Conservation (phyloP, 495 filamentous ascomycete genomes). For the Astrothelium subdiscretum region DNA sequence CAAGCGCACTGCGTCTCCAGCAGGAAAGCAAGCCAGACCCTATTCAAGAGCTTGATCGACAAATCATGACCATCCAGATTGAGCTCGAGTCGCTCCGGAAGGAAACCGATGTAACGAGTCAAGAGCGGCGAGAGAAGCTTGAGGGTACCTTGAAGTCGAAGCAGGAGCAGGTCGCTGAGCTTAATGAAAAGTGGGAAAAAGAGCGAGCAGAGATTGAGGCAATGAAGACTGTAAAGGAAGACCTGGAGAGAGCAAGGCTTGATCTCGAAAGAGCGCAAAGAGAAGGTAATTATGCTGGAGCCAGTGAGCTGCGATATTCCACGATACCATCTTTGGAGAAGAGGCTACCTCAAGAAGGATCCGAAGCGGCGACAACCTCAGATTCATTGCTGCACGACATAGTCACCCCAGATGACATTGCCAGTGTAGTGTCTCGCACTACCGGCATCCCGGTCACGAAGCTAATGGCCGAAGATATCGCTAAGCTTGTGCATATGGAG, state of each 20-base stretch:
- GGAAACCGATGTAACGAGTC: slow-evolving; percentile 78
- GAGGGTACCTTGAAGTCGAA: slow-evolving; percentile 61
- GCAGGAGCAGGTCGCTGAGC: slow-evolving; percentile 51
- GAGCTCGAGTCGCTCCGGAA: slow-evolving; percentile 93
- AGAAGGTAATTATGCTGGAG: slow-evolving; percentile 80
- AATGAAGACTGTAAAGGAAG: slow-evolving; percentile 74
- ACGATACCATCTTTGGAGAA: slow-evolving; percentile 69
- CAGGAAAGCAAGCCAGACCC: slow-evolving; percentile 95
- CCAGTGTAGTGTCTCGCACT: slow-evolving; percentile 73
- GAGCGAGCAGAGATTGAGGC: slow-evolving; percentile 72
- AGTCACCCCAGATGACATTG: slow-evolving; percentile 89
- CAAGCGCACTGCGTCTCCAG: slow-evolving; percentile 77
- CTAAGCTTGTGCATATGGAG: slow-evolving; percentile 91
- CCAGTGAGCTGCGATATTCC: slow-evolving; percentile 78
- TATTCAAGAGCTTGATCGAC: slow-evolving; percentile 79
- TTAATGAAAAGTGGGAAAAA: slow-evolving; percentile 80
- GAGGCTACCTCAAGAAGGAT: slow-evolving; percentile 57
- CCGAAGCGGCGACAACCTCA: slow-evolving; percentile 28
- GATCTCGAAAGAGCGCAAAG: slow-evolving; percentile 82
- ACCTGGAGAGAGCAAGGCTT: slow-evolving; percentile 70
- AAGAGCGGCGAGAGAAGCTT: slow-evolving; percentile 78
- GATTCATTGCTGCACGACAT: slow-evolving; percentile 77
- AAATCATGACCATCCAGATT: slow-evolving; percentile 95
- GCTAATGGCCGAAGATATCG: slow-evolving; percentile 81
- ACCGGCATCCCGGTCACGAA: slow-evolving; percentile 90